Evolutionary conservation across 805 yeast species (phyloP).

Genomic region (Isabelozyma gotoi): DNA sequence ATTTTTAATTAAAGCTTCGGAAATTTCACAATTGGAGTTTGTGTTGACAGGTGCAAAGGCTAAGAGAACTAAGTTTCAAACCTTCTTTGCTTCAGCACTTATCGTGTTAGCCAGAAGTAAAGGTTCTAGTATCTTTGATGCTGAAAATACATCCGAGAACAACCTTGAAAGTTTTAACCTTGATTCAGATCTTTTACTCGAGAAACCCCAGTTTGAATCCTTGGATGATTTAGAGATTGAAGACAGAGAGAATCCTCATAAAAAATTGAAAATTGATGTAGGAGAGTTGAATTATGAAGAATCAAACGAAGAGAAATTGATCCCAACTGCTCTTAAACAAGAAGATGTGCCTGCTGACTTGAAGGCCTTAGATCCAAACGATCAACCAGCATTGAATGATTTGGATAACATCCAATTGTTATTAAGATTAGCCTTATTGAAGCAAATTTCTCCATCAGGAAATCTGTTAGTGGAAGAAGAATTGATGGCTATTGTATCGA

Average conservation of each 20-base stretch:
- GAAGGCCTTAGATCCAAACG: slow-evolving; percentile 67
- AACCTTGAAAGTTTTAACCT: slow-evolving; percentile 60
- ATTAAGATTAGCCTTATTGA: slow-evolving; percentile 60
- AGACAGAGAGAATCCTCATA: slow-evolving; percentile 30
- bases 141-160: slow-evolving; percentile 12
- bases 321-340: slow-evolving; percentile 63
- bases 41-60: slow-evolving; percentile 87
- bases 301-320: slow-evolving; percentile 34
- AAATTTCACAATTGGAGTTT: slow-evolving; percentile 58
- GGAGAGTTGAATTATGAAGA: slow-evolving; percentile 17
- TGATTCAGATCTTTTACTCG: slow-evolving; percentile 76
- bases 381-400: slow-evolving; percentile 71
- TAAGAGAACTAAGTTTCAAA: slow-evolving; percentile 81
- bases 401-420: slow-evolving; percentile 75
- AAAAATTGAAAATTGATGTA: slow-evolving; percentile 42
- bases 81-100: slow-evolving; percentile 66
- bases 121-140: slow-evolving; percentile 21
- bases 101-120: slow-evolving; percentile 69
- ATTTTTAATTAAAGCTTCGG: slow-evolving; percentile 54
- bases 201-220: slow-evolving; percentile 68
- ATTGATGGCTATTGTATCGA: slow-evolving; percentile 67
- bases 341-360: slow-evolving; percentile 62
- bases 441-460: slow-evolving; percentile 69
- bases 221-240: slow-evolving; percentile 46
- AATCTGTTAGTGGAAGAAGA: slow-evolving; percentile 79